These are phyloP conservation scores for Solanum chiquidenum DNA, from an alignment of 257 asterid genomes.

Conservation along the genomic window DNA sequence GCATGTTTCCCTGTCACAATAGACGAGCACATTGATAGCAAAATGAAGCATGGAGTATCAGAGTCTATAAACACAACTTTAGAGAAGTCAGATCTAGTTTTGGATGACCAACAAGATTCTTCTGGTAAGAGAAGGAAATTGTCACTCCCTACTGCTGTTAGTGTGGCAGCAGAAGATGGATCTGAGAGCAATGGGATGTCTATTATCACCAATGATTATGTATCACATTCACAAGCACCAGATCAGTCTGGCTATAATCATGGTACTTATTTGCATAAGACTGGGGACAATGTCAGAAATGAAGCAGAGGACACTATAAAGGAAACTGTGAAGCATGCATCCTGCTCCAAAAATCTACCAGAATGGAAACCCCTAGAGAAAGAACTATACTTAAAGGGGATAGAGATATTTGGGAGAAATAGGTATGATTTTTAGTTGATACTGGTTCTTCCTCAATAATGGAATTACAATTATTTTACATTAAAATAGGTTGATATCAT, in stretches of 20 bases:
- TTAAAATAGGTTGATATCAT: background rate
- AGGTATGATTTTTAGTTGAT: constrained; percentile 36
- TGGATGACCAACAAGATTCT: constrained; percentile 28
- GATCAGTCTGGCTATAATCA: constrained; percentile 7
- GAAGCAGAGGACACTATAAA: constrained; percentile 23
- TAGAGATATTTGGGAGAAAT: constrained; percentile 89
- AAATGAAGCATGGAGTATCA: constrained; percentile 21
- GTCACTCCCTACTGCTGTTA: constrained; percentile 17
- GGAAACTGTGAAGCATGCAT: constrained; percentile 18
- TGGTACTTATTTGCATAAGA: constrained; percentile 9
- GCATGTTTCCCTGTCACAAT: constrained; percentile 5
- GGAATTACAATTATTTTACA: background rate
- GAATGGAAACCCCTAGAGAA: constrained; percentile 84
- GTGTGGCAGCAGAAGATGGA: constrained; percentile 11
- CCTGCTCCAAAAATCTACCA: constrained; percentile 15
- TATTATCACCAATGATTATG: constrained; percentile 18
- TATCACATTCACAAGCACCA: constrained; percentile 11
- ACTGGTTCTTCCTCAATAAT: background rate
- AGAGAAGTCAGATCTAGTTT: constrained; percentile 13
- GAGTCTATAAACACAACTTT: constrained; percentile 20
- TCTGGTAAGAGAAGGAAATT: constrained; percentile 39
- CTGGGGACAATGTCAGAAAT: constrained; percentile 13
- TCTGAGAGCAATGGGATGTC: constrained; percentile 22
- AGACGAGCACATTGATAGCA: constrained; percentile 28
- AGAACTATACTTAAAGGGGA: constrained; percentile 79